Percentiles rank a stretch among this genome's conserved stretches.
Evolutionary conservation across 2,329 filamentous ascomycete genomes (phyloP).

Genomic region (Epichloe uncinata): DNA sequence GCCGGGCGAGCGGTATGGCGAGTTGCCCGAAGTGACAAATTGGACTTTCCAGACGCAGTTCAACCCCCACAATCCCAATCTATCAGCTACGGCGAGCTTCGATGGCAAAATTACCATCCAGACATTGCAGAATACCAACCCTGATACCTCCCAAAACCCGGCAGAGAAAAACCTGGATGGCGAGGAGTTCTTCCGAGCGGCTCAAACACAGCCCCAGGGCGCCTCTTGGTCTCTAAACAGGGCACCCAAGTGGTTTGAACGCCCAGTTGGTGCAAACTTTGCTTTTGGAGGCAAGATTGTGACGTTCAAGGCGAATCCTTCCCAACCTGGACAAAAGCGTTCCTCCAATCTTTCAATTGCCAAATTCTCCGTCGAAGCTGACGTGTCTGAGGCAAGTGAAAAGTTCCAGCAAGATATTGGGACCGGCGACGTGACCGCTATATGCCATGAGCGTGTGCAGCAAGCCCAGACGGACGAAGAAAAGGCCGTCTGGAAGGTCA

Average conservation of each 20-base stretch:
- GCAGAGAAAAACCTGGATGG: constrained; percentile 64
- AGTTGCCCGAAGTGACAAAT: constrained; percentile 96
- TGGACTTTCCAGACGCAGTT: constrained; percentile 96
- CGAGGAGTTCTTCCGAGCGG: constrained; percentile 93
- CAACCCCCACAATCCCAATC: constrained; percentile 76
- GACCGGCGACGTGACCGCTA: constrained; percentile 59
- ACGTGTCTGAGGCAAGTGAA: constrained; percentile 70
- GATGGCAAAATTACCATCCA: constrained; percentile 93
- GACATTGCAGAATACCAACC: constrained; percentile 87
- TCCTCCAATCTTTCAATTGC: constrained; percentile 72
- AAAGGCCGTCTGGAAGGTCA: constrained; percentile 90
- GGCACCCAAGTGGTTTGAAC: constrained; percentile 81
- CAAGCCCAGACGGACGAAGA: constrained; percentile 75
- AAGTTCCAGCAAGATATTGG: constrained; percentile 76
- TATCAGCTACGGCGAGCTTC: constrained; percentile 91
- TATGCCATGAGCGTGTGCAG: constrained; percentile 69
- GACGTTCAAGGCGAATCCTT: constrained; percentile 48
- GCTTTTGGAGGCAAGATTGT: constrained; percentile 92
- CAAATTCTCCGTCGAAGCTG: constrained; percentile 77
- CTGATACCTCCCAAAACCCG: constrained; percentile 52
- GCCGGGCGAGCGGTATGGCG: constrained; percentile 74
- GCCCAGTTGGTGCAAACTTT: constrained; percentile 76
- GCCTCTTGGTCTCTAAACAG: constrained; percentile 77
- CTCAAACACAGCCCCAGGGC: constrained; percentile 80
- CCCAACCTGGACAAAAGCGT: constrained; percentile 47